Evolutionary conservation across 345 rosid genomes (phyloP), one percentile per base, ranked within the genome.

Genomic region (Gynandropsis gynandra): DNA sequence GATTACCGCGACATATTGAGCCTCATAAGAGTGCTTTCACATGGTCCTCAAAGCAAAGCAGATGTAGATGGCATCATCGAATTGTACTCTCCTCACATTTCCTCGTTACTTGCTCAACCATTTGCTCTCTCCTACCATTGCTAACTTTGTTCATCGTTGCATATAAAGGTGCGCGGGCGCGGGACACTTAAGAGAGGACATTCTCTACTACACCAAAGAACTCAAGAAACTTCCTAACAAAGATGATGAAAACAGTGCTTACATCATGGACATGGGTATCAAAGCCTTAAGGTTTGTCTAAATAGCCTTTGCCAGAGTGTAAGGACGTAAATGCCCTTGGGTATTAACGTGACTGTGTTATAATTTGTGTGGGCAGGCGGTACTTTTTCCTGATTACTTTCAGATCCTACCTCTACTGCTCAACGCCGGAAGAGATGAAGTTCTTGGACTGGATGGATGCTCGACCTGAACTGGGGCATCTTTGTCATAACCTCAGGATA

Each of bases 1-100:
- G 98, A 92, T 52, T 87, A 87, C 52, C 80, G 96, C n/a, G 95
- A 84, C 84, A 87, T 92, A 74, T 82, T 92, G 52, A 87, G 80
- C 69, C 96, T 92, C 40, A 82, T 87, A 16, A 80, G 96, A 80
- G 98, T 92, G 64, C 89, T 92, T 43, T 54, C 75, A 49, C 59
- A 74, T 68, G 98, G 98, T 71, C 98, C 95, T 1, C 77, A 74
- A 74, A 92, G 96, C 85, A 92, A 92, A 79, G 69, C 81, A 41
- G 95, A 87, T 49, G 87, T 87, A 21, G 96, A 92, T 67, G 47
- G 65, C 45, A 59, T 87, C 39, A 72, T 87, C 32, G 81, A 84
- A 37, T 76, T 80, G 98, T 85, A 69, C 17, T 57, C 41, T 16
- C 47, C 41, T 3, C 15, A 16, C 27, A 51, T 13, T 16, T 20